Percentiles rank a stretch among this genome's conserved stretches.
Conservation (phyloP, 73 alveolate species). For the Stentor roeselii region DNA sequence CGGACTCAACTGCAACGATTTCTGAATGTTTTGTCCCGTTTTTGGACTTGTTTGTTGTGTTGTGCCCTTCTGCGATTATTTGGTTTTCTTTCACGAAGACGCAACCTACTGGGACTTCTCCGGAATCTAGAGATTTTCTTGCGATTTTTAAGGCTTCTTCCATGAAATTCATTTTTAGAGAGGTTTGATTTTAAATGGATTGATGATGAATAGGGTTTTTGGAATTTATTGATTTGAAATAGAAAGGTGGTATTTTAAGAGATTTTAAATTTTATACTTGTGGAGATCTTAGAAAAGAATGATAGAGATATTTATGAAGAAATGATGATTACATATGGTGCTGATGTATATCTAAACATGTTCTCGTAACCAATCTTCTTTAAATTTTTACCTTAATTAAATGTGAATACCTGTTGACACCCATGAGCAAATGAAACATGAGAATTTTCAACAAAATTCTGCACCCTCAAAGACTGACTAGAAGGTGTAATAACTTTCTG, state of each 20-base stretch:
- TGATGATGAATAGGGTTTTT: no score
- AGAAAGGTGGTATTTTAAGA: no score
- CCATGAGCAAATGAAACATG: neutral
- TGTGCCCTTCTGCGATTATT: slow-evolving; percentile 74
- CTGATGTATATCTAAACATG: no score
- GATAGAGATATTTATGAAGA: no score
- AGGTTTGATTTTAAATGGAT: no score
- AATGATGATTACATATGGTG: no score
- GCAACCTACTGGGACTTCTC: slow-evolving; percentile 97
- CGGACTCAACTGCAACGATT: slow-evolving; percentile 54
- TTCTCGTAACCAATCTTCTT: no score
- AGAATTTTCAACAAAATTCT: neutral
- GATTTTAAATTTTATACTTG: no score
- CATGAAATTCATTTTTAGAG: slow-evolving; percentile 37
- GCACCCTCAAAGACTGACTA: neutral
- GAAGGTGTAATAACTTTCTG: neutral
- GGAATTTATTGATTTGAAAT: no score
- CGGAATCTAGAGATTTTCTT: slow-evolving; percentile 45
- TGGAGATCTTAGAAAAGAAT: no score
- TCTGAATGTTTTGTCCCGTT: slow-evolving; percentile 94
- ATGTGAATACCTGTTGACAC: neutral
- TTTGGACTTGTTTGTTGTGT: slow-evolving; percentile 75
- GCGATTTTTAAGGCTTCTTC: slow-evolving; percentile 42
- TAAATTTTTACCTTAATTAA: no score
- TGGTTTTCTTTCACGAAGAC: slow-evolving; percentile 62